Evolutionary conservation across 352 stramenopile genomes (phyloP), one percentile per base, ranked within the genome.

Genomic region (Globisporangium takayamanum): DNA sequence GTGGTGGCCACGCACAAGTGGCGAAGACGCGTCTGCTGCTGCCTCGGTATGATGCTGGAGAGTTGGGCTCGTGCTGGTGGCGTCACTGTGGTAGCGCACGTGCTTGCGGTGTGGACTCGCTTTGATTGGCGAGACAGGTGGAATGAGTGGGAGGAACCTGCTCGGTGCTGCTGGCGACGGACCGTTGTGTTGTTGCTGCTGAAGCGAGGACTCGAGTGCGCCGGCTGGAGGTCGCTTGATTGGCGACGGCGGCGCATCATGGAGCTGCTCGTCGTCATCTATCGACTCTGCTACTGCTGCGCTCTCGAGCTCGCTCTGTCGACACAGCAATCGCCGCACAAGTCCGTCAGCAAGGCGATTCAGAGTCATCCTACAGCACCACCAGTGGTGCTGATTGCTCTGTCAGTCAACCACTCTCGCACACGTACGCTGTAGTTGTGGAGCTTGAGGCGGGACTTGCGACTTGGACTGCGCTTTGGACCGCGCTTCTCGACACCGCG

Each of bases 381-480:
- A n/a, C 22, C 22, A 22, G 22, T 22, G 22, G 22, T 22, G 22
- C 22, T 22, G 22, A 22, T 22, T 22, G 22, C 22, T 22, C 22
- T 36, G 16, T 41, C 15, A 14, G 16, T 16, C 5, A 14, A 15
- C 6, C 33, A 12, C 33, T 8, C 33, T 12, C 33, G 5, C 33
- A 22, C 11, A 39, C 69, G 45, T 74, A 85, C 74, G 22, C 54
- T 77, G 66, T 87, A 84, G 56, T 89, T 89, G 52, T 87, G 79
- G 12, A 84, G 64, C 48, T 78, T 70, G 3, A 80, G 64, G 0
- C 76, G 59, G 8, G 76, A 78, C 14, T 87, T 78, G n/a, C 76
- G 70, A 42, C 76, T 87, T 42, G 78, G 76, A 60, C 67, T 78
- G 30, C 63, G 63, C 47, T 69, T 63, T 41, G 72, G 75, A 0